Percentiles rank a stretch among this genome's conserved stretches.
These are phyloP conservation scores for Rhynchosporium agropyri DNA, from an alignment of 2,329 filamentous ascomycete species.

Conservation along the genomic window DNA sequence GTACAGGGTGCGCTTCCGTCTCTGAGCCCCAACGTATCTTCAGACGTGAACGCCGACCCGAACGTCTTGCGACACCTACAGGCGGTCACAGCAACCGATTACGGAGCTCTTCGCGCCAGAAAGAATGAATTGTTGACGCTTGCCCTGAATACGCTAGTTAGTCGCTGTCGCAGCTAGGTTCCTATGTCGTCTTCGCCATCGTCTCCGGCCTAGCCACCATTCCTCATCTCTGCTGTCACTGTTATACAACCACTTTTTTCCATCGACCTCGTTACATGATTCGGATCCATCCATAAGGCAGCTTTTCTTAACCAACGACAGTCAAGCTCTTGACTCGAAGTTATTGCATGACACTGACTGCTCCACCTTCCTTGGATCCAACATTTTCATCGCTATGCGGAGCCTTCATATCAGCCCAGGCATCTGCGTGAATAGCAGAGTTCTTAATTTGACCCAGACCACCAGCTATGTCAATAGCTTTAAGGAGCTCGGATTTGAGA, in stretches of 20 bases:
- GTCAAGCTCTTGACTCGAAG: neutral
- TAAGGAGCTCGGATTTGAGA: neutral
- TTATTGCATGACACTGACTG: neutral
- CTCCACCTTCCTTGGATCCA: neutral
- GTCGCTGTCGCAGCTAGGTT: neutral
- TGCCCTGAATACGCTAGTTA: neutral
- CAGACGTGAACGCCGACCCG: too few species aligned
- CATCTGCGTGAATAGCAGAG: neutral
- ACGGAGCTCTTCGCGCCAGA: too few species aligned
- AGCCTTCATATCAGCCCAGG: neutral
- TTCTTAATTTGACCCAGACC: neutral
- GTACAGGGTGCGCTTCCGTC: neutral
- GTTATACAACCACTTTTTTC: neutral
- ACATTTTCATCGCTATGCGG: neutral
- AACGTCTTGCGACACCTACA: too few species aligned
- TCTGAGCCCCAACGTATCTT: neutral
- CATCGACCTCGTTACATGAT: neutral
- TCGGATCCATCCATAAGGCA: neutral
- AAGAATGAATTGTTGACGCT: too few species aligned
- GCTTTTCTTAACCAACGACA: neutral
- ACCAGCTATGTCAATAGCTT: neutral
- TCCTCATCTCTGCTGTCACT: neutral
- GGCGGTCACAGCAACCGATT: too few species aligned
- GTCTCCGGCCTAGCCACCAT: neutral
- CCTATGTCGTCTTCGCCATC: neutral